These are phyloP conservation scores for Elaeagnus macrophylla DNA, from an alignment of 306 rosid genomes.

Conservation along the genomic window DNA sequence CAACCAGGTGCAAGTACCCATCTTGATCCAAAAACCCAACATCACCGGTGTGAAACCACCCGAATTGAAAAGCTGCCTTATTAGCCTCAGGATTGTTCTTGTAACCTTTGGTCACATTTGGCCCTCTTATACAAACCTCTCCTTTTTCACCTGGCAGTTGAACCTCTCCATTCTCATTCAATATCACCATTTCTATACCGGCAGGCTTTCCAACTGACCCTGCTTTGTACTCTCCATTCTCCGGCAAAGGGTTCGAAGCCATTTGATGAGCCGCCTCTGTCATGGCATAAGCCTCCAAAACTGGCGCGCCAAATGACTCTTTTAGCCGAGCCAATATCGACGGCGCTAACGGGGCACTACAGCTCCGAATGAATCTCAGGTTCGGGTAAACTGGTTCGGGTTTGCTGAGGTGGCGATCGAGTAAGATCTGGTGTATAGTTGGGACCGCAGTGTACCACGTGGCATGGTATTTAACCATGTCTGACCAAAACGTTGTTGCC, in stretches of 20 bases:
- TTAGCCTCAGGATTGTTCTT: conserved; percentile 68
- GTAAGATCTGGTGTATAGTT: conserved; percentile 86
- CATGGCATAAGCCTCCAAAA: conserved; percentile 91
- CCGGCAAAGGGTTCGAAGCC: conserved; percentile 75
- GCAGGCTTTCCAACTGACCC: conserved; percentile 85
- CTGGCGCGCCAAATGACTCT: conserved; percentile 68
- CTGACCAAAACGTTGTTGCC: conserved; percentile 74
- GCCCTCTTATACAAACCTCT: conserved; percentile 75
- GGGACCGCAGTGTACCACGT: conserved; percentile 97
- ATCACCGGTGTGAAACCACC: conserved; percentile 92
- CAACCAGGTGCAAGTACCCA: conserved; percentile 84
- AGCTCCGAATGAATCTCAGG: conserved; percentile 78
- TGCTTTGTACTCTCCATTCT: conserved; percentile 62
- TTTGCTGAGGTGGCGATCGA: conserved; percentile 58
- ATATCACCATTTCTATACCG: conserved; percentile 66
- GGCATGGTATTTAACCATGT: conserved; percentile 51
- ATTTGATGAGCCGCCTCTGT: conserved; percentile 80
- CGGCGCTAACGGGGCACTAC: conserved; percentile 90
- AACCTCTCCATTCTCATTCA: conserved; percentile 44
- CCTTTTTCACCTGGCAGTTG: conserved; percentile 27
- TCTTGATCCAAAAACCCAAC: conserved; percentile 68
- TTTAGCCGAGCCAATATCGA: conserved; percentile 49
- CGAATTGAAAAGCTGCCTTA: conserved; percentile 48
- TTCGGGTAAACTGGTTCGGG: conserved; percentile 61
- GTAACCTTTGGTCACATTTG: conserved; percentile 75